phyloP scores from a whole-genome alignment of 495 filamentous ascomycete species.

The Parathielavia appendiculata region DNA sequence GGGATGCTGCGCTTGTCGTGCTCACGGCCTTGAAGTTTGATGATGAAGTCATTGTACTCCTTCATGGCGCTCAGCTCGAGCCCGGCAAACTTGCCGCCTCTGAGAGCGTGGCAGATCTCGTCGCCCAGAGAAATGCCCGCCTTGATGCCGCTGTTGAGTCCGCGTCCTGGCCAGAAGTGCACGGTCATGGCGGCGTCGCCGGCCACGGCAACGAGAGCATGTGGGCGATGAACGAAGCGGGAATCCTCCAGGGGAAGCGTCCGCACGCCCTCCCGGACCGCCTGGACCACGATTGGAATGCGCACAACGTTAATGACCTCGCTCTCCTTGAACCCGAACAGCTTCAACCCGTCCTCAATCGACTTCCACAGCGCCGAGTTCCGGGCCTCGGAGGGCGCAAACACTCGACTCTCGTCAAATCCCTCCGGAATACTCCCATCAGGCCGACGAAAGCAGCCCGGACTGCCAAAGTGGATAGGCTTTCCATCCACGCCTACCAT shows the following conservation, averaged over 20 bases:
- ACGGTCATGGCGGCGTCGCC: slow-evolving; percentile 36
- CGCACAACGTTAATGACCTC: slow-evolving; percentile 41
- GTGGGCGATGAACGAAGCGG: slow-evolving; percentile 28
- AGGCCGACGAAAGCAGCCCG: slow-evolving; percentile 26
- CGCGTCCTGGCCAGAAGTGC: slow-evolving; percentile 35
- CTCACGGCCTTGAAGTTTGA: slow-evolving; percentile 34
- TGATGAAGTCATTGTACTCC: slow-evolving; percentile 37
- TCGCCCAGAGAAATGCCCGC: slow-evolving; percentile 31
- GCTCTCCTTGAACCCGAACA: slow-evolving; percentile 38
- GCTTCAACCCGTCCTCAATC: slow-evolving; percentile 37
- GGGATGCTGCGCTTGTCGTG: slow-evolving; percentile 39
- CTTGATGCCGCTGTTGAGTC: slow-evolving; percentile 37
- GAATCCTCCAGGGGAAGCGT: slow-evolving; percentile 30
- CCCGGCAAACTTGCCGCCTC: slow-evolving; percentile 28
- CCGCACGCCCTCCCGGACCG: slow-evolving; percentile 36
- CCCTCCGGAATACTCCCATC: slow-evolving; percentile 34
- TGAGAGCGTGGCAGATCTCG: slow-evolving; percentile 34
- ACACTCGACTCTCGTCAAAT: slow-evolving; percentile 30
- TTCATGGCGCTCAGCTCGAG: slow-evolving; percentile 30
- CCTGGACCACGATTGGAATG: slow-evolving; percentile 39
- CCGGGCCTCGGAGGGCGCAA: slow-evolving; percentile 32
- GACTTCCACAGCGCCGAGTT: slow-evolving; percentile 33
- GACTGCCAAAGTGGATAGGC: slow-evolving; percentile 36
- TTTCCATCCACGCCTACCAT: slow-evolving; percentile 35
- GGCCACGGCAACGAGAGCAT: slow-evolving; percentile 31